phyloP scores from a whole-genome alignment of 164 flowering plant species.

The Magnolia sinica region DNA sequence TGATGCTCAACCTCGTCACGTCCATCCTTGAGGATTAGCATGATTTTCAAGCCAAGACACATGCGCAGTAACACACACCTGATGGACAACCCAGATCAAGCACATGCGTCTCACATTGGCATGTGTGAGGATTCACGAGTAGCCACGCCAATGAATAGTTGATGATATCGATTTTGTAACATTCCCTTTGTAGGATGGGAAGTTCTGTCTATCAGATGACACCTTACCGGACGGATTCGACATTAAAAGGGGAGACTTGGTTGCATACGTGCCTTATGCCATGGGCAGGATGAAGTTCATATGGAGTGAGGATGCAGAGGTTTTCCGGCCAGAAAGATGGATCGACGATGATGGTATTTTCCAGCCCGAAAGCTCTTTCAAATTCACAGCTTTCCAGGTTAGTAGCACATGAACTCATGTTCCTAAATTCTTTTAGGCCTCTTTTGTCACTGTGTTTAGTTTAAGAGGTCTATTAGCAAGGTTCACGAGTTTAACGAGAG shows the following conservation, averaged over 20 bases:
- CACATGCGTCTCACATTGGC: no score
- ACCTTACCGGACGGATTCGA: constrained; percentile 64
- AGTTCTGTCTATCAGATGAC: constrained; percentile 46
- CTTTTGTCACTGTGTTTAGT: neutral
- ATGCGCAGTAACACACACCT: no score
- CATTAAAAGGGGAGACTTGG: constrained; percentile 53
- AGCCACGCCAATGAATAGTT: no score
- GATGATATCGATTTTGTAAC: no score
- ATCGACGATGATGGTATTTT: constrained; percentile 46
- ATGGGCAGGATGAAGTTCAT: constrained; percentile 75
- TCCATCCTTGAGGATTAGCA: no score
- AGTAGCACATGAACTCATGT: neutral
- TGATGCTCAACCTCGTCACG: no score
- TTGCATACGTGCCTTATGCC: constrained; percentile 53
- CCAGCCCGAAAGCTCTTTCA: constrained; percentile 60
- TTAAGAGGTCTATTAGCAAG: no score
- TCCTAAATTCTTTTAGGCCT: neutral
- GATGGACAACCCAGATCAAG: no score
- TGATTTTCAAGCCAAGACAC: no score
- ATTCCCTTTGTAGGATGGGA: constrained; percentile 40
- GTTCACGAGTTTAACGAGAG: no score
- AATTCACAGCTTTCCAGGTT: constrained; percentile 67
- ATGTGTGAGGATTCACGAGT: no score
- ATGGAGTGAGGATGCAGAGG: constrained; percentile 77
- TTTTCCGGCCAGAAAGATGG: constrained; percentile 70